Conservation (phyloP, 306 rosid genomes). For the Corylus heterophylla region DNA sequence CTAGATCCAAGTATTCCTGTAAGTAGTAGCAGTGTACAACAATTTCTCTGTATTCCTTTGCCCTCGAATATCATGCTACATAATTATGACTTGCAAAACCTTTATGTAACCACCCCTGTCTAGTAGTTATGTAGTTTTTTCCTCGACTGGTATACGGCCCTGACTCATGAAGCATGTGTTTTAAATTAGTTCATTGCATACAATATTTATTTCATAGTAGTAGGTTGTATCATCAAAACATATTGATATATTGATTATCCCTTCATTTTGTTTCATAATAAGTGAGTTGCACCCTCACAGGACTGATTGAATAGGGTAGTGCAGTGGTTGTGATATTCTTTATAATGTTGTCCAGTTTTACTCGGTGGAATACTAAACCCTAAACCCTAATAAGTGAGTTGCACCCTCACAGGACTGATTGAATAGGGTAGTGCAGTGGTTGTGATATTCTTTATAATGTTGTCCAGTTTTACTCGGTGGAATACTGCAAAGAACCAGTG, state of each 20-base stretch:
- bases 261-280: constrained; percentile 1
- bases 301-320: background rate
- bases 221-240: background rate
- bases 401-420: background rate
- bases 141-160: background rate
- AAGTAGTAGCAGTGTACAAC: constrained; percentile 43
- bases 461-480: background rate
- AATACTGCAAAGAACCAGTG: background rate
- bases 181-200: background rate
- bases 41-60: constrained; percentile 4
- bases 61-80: constrained; percentile 8
- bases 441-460: background rate
- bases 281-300: background rate
- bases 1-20: constrained; percentile 75
- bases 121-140: background rate
- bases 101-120: constrained; percentile 8
- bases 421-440: background rate
- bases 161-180: background rate
- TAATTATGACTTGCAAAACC: constrained; percentile 10
- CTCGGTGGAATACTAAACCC: background rate
- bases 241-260: background rate
- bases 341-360: background rate
- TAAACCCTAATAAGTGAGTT: background rate
- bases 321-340: background rate
- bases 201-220: background rate